Base-by-base conservation (phyloP, 169 alveolate genomes). In the Plasmodium reichenowi region DNA sequence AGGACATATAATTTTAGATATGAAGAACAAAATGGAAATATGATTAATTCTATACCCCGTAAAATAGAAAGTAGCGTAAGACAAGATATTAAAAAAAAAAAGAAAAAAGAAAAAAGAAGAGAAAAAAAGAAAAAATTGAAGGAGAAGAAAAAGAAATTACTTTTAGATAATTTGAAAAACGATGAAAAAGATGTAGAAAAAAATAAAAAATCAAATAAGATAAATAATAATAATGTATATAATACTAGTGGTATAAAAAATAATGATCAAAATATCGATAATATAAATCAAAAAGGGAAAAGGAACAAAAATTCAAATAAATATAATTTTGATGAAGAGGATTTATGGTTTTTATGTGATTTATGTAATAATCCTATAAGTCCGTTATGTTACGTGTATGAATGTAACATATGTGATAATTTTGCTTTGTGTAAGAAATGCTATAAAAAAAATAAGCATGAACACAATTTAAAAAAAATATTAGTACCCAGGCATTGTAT, bases 301-400 rank as follows among this genome's bases (percentile, higher is more conserved):
- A 72, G 60, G 13, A 29, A 78, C 56, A 85, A 78, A 60, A 74
- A 87, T 4, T 72, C 63, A 20, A 67, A 68, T 22, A 47, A 52
- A 47, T 17, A 38, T 58, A 24, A 48, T 56, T 74, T 68, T 24
- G 93, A 88, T 72, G 75, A 48, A 10, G 72, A 80, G 10, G 96
- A 93, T 56, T 59, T 93, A 32, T 93, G 96, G 96, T 93, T 93
- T 94, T 66, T 88, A 43, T 93, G 96, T 50, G 96, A 93, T 74
- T 75, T 88, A 60, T 93, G 96, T 70, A 26, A 85, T 58, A 60
- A 63, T 58, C 95, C 95, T 45, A 93, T 93, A 2, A 80, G 62
- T 13, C 94, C 86, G 17, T 92, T 94, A 32, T 86, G 54, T 38
- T 85, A 88, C 78, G 95, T 89, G 24, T 92, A 75, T 26, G 96